Conservation (phyloP, 306 rosid species). For the Trifolium fragiferum region DNA sequence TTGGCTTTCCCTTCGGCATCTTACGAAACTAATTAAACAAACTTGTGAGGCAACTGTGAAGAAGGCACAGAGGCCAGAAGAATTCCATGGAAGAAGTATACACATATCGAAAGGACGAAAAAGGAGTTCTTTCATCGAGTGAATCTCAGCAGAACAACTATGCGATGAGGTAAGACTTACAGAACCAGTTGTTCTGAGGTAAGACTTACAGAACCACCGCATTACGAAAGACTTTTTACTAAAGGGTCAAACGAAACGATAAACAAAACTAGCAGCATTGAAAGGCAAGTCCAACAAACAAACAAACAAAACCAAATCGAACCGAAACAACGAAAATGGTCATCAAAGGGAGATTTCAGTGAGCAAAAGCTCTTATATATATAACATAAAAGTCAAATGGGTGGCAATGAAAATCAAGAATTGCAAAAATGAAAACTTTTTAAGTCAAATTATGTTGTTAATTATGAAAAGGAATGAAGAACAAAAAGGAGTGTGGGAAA, state of each 20-base stretch:
- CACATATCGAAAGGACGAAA: slow-evolving; percentile 84
- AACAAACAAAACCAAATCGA: slow-evolving; percentile 39
- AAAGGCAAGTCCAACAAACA: slow-evolving; percentile 51
- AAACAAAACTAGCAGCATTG: slow-evolving; percentile 54
- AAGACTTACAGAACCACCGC: slow-evolving; percentile 56
- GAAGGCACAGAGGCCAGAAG: slow-evolving; percentile 99
- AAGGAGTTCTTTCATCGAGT: slow-evolving; percentile 62
- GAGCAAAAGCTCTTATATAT: slow-evolving; percentile 58
- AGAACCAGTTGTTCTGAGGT: too few relatives aligned
- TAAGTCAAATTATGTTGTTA: slow-evolving; percentile 47
- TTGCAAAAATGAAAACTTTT: slow-evolving; percentile 48
- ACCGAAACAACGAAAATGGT: slow-evolving; percentile 54
- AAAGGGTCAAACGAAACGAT: slow-evolving; percentile 53
- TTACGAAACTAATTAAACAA: slow-evolving; percentile 71
- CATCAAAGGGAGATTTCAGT: slow-evolving; percentile 50
- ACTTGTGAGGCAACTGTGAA: slow-evolving; percentile 94
- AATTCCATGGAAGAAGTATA: slow-evolving; percentile 92
- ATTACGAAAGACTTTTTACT: slow-evolving; percentile 51
- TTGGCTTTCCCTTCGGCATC: slow-evolving; percentile 82
- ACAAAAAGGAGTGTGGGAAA: slow-evolving; percentile 65
- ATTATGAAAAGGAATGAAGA: slow-evolving; percentile 59
- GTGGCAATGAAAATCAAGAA: slow-evolving; percentile 51
- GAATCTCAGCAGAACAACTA: slow-evolving; percentile 63
- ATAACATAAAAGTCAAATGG: slow-evolving; percentile 56
- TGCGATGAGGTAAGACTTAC: slow-evolving; percentile 60